These are phyloP conservation scores for Populus nigra DNA, from an alignment of 345 rosid species.

Conservation along the genomic window DNA sequence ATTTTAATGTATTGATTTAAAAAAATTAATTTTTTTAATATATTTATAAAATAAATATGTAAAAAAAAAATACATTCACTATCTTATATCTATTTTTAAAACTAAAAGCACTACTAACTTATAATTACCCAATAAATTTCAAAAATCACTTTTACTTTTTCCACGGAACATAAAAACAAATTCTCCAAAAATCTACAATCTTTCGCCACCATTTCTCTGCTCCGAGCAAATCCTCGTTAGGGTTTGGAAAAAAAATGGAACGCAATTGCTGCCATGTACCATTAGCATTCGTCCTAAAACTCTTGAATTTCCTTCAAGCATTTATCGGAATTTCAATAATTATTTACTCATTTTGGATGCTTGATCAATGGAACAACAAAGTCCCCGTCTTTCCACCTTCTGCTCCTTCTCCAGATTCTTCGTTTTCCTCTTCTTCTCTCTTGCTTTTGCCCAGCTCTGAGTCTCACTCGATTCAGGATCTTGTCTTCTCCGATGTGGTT, in stretches of 20 bases:
- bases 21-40: too few species aligned
- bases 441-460: constrained; percentile 5
- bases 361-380: constrained; percentile 65
- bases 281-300: constrained; percentile 54
- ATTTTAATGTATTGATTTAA: too few species aligned
- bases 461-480: constrained; percentile 13
- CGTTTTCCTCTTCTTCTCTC: constrained; percentile 9
- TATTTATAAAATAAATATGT: too few species aligned
- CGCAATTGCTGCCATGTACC: constrained; percentile 72
- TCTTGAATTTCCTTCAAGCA: constrained; percentile 67
- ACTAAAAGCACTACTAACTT: too few species aligned
- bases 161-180: background rate
- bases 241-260: constrained; percentile 36
- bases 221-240: background rate
- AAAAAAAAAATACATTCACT: too few species aligned
- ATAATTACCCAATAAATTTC: too few species aligned
- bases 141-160: too few species aligned
- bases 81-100: too few species aligned
- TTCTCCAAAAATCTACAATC: background rate
- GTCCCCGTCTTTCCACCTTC: constrained; percentile 46
- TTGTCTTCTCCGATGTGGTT: constrained; percentile 35
- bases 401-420: constrained; percentile 44
- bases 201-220: background rate
- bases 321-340: constrained; percentile 65
- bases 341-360: constrained; percentile 84